These are phyloP conservation scores for Whalleya microplaca DNA, from an alignment of 2,329 filamentous ascomycete genomes.

Conservation along the genomic window DNA sequence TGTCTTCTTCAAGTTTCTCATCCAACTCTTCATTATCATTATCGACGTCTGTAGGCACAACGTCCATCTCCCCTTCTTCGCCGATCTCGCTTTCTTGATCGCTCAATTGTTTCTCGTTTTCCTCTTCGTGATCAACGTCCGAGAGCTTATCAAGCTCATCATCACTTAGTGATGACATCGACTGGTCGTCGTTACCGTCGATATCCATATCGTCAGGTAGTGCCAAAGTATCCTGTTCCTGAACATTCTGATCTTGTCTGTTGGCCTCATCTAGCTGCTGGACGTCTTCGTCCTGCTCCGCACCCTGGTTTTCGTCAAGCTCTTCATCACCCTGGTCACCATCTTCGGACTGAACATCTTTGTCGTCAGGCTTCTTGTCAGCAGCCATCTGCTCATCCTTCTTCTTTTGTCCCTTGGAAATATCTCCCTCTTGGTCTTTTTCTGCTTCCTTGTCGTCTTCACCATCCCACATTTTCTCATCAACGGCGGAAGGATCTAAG, in stretches of 20 bases:
- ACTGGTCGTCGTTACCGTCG: constrained; percentile 66
- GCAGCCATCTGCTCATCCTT: constrained; percentile 63
- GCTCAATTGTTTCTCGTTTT: constrained; percentile 43
- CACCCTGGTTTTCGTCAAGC: constrained; percentile 63
- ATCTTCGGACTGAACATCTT: constrained; percentile 54
- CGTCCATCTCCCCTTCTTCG: constrained; percentile 53
- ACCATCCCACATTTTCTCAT: constrained; percentile 99
- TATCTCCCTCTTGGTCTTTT: constrained; percentile 78
- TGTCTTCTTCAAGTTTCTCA: constrained; percentile 45
- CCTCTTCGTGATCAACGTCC: constrained; percentile 51
- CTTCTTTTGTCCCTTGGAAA: constrained; percentile 70
- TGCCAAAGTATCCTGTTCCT: constrained; percentile 81
- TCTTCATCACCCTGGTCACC: constrained; percentile 52
- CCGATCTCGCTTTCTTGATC: constrained; percentile 46
- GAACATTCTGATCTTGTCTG: constrained; percentile 72
- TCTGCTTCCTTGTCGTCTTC: constrained; percentile 77
- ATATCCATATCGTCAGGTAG: constrained; percentile 88
- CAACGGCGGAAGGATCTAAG: constrained; percentile 84
- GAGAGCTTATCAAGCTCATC: constrained; percentile 64
- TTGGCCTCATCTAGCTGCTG: constrained; percentile 60
- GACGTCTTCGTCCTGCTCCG: constrained; percentile 61
- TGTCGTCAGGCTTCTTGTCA: constrained; percentile 58
- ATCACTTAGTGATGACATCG: constrained; percentile 53
- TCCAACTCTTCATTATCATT: constrained; percentile 60
- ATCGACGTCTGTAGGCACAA: constrained; percentile 48